Evolutionary conservation across 306 rosid genomes (phyloP), one percentile per base, ranked within the genome.

Genomic region (Malus orientalis): DNA sequence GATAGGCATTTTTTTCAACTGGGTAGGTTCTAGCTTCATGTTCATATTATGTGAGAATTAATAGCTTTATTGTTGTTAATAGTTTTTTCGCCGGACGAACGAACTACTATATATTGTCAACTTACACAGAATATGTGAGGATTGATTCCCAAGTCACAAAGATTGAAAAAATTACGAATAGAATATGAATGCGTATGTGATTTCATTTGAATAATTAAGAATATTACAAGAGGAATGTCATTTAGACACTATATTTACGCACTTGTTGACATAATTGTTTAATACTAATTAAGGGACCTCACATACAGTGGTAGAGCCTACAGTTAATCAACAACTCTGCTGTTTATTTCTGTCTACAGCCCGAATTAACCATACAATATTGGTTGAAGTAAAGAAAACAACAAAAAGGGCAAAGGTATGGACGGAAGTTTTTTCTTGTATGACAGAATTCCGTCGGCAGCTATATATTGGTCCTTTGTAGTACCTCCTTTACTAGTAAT

Each of bases 31-130:
- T 36, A 45, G 32, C 47, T 55, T 49, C 49, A 29, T n/a, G 67
- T 68, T 53, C 67, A 54, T 78, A 22, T 18, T 45, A 53, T 66
- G 29, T 47, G 67, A 33, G 82, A 78, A 82, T 82, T 82, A 78
- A 73, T 57, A 67, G 63, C 61, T 49, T 71, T 58, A 69, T 71
- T 65, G 67, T 59, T 57, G 10, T 69, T 57, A 29, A 22, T 54
- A 22, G 22, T 23, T 70, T 78, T 9, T 72, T 65, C 20, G 53
- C 72, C 14, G 58, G 19, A 18, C 33, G 19, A 53, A 45, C 71
- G 76, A 66, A 63, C 40, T 32, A 29, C 6, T 62, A 65, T 19
- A 13, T 64, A 44, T 70, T 51, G 67, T 69, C 76, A 32, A 66
- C 74, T 74, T 76, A 70, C 77, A 42, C 32, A 70, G 69, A 61